These are phyloP conservation scores for Maudiozyma humilis DNA, from an alignment of 1,139 yeast species.

Conservation along the genomic window DNA sequence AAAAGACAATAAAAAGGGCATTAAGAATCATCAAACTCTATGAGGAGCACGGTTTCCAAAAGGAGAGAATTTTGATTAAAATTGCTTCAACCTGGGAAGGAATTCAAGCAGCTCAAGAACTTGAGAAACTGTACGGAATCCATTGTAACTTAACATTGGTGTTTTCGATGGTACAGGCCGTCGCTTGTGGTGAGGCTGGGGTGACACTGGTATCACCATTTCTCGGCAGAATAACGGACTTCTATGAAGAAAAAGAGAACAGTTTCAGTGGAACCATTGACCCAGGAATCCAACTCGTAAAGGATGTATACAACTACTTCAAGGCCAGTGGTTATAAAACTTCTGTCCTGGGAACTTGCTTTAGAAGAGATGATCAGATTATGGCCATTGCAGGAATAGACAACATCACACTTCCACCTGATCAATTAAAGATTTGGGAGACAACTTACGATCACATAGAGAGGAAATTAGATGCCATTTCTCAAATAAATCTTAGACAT, in stretches of 20 bases:
- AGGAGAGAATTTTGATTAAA: slow-evolving; percentile 89
- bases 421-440: slow-evolving; percentile 77
- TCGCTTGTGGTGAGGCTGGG: slow-evolving; percentile 95
- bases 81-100: slow-evolving; percentile 99
- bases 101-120: slow-evolving; percentile 94
- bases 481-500: slow-evolving; percentile 19
- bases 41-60: slow-evolving; percentile 70
- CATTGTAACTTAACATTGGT: slow-evolving; percentile 92
- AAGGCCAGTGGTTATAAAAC: slow-evolving; percentile 92
- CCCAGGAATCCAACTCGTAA: slow-evolving; percentile 93
- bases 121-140: slow-evolving; percentile 80
- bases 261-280: no score
- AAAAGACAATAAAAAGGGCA: slow-evolving; percentile 87
- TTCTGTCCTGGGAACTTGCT: slow-evolving; percentile 98
- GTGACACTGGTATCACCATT: slow-evolving; percentile 95
- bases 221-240: slow-evolving; percentile 96
- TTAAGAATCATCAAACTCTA: slow-evolving; percentile 75
- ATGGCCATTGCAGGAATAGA: slow-evolving; percentile 96
- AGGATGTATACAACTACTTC: slow-evolving; percentile 87
- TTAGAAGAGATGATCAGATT: slow-evolving; percentile 94
- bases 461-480: slow-evolving; percentile 56
- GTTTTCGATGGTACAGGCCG: slow-evolving; percentile 94
- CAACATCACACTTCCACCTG: slow-evolving; percentile 88
- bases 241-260: slow-evolving; percentile 93
- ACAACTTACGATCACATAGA: slow-evolving; percentile 74